Evolutionary conservation across 106 monocot species (phyloP).

Genomic region (Allium fistulosum): DNA sequence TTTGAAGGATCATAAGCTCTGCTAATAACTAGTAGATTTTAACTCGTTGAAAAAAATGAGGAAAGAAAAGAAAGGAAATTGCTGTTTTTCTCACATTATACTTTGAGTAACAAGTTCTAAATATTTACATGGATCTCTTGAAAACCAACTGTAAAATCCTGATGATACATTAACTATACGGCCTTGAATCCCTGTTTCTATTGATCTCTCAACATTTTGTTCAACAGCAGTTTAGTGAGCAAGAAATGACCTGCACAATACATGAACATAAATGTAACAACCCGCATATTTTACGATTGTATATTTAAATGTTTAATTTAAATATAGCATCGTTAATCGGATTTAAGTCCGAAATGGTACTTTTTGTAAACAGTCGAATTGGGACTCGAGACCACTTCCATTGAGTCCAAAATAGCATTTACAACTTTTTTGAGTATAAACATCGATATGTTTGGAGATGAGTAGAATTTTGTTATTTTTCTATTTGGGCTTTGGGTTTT

Average conservation of each 20-base stretch:
- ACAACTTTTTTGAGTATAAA: too few relatives aligned
- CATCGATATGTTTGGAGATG: too few relatives aligned
- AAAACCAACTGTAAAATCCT: conserved; percentile 80
- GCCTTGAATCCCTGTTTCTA: conserved; percentile 47
- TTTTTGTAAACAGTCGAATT: too few relatives aligned
- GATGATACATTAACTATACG: conserved; percentile 94
- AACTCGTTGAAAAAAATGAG: not conserved
- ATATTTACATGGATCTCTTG: conserved; percentile 53
- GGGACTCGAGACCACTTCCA: too few relatives aligned
- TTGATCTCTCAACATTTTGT: conserved; percentile 71
- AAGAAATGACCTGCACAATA: conserved; percentile 37
- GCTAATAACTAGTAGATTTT: not conserved
- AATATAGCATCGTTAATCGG: too few relatives aligned
- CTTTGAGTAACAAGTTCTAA: conserved; percentile 56
- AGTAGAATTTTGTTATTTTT: too few relatives aligned
- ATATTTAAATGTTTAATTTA: too few relatives aligned
- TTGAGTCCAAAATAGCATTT: too few relatives aligned
- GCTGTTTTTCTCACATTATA: conserved; percentile 35
- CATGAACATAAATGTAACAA: too few relatives aligned
- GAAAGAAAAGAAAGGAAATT: not conserved
- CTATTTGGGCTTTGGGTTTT: too few relatives aligned
- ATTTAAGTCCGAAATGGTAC: too few relatives aligned
- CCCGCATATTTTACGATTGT: too few relatives aligned
- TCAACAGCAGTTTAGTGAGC: conserved; percentile 67
- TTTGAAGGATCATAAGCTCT: conserved; percentile 67